A percentile compares a stretch with the other conserved stretches of the same genome.
These are phyloP conservation scores for Asterophora parasitica DNA, from an alignment of 768 basidiomycete genomes.

Conservation along the genomic window DNA sequence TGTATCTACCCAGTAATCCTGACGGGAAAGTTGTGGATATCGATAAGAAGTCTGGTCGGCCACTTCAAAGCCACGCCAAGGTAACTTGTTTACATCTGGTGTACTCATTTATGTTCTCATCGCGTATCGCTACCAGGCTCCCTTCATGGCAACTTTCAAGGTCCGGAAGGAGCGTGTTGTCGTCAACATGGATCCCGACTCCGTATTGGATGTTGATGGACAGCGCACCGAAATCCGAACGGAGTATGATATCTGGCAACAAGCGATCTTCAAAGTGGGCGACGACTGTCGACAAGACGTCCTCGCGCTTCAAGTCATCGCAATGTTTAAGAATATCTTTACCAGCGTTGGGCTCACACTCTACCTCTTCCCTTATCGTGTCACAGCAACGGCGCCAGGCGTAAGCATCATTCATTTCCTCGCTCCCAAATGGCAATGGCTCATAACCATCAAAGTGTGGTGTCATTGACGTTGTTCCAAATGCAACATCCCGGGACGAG, in stretches of 20 bases:
- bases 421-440: not conserved
- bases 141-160: conserved; percentile 99
- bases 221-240: conserved; percentile 50
- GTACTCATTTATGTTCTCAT: not conserved
- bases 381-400: conserved; percentile 94
- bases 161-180: conserved; percentile 81
- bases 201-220: conserved; percentile 61
- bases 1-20: conserved; percentile 96
- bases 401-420: conserved; percentile 43
- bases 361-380: conserved; percentile 93
- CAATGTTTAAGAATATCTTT: conserved; percentile 99
- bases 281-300: conserved; percentile 99
- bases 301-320: conserved; percentile 94
- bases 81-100: conserved; percentile 30
- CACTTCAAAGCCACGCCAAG: conserved; percentile 97
- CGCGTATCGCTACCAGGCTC: conserved; percentile 56
- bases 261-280: conserved; percentile 99
- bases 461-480: conserved; percentile 97
- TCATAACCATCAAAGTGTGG: conserved; percentile 61
- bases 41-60: conserved; percentile 93
- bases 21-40: conserved; percentile 97
- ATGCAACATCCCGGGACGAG: conserved; percentile 96
- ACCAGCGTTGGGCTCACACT: conserved; percentile 80
- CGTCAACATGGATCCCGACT: conserved; percentile 67
- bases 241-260: conserved; percentile 90